A percentile compares a stretch with the other conserved stretches of the same genome.
Conservation (phyloP, 2,329 filamentous ascomycete genomes). For the Ceratocystiopsis sp. region DNA sequence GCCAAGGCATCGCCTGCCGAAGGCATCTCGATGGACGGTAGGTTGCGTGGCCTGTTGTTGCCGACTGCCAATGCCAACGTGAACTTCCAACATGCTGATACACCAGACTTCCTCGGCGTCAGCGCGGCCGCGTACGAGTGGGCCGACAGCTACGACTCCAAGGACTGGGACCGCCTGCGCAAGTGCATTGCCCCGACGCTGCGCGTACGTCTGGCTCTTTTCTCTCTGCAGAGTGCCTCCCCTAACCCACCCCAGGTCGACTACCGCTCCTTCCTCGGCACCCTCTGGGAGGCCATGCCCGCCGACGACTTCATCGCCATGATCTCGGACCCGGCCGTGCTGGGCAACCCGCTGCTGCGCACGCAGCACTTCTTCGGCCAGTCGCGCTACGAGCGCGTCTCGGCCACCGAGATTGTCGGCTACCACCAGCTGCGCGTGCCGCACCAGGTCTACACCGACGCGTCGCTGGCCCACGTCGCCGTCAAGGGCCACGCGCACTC, state of each 20-base stretch:
- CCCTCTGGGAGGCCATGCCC: conserved; percentile 43
- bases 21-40: conserved; percentile 9
- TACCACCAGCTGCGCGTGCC: conserved; percentile 44
- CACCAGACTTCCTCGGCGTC: conserved; percentile 32
- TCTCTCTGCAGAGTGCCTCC: background rate
- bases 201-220: conserved; percentile 18
- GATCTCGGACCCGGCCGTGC: conserved; percentile 36
- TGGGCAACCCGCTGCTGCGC: conserved; percentile 43
- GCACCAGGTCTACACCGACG: conserved; percentile 41
- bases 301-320: conserved; percentile 44
- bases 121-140: conserved; percentile 38
- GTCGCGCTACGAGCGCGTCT: conserved; percentile 38
- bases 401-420: conserved; percentile 41
- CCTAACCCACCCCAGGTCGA: conserved; percentile 34
- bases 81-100: background rate
- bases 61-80: background rate
- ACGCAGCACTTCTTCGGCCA: conserved; percentile 50
- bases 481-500: conserved; percentile 45
- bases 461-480: conserved; percentile 21
- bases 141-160: conserved; percentile 49
- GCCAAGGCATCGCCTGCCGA: background rate
- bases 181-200: conserved; percentile 46
- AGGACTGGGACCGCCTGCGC: conserved; percentile 43
- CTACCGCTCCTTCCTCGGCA: conserved; percentile 48
- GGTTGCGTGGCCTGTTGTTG: background rate